Evolutionary conservation across 1,284 basidiomycete genomes (phyloP), one percentile per base, ranked within the genome.

Genomic region (Rhizoctonia solani): DNA sequence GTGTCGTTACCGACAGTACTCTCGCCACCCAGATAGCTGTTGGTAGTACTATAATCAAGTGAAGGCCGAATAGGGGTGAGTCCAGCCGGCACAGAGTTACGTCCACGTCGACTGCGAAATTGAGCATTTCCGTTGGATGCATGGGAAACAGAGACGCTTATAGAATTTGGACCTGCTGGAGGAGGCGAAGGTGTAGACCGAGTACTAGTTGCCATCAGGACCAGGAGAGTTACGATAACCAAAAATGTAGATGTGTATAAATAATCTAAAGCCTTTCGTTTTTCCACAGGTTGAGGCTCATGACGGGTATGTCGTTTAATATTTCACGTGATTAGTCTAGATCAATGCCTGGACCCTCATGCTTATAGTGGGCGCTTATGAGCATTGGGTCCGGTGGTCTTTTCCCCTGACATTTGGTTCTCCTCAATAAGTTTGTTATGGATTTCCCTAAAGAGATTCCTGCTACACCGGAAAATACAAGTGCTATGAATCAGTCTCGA

Each of bases 1-100:
- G 63, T 66, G 16, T 66, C 63, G 34, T 66, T 66, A 30, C 54
- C 63, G 3, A 66, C 52, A 47, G 63, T 54, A 16, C 63, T 66
- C n/a, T 66, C 63, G 16, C 63, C 63, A 4, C 52, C 63, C 19
- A 66, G 32, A 21, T 66, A 66, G 41, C 63, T 66, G 14, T 39
- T 39, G 0, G 63, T 66, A 4, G 63, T 66, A 29, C 63, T 54
- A 16, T 66, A 66, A 30, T 66, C 63, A 16, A 54, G 14, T 14
- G 63, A 54, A 3, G 63, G 63, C 3, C 63, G 63, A 27, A 54
- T 46, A 4, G 63, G 52, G 1, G 52, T 54, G 4, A 66, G 41
- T 6, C 39, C 52, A 23, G 41, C 29, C 14, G 42, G 29, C 6
- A 19, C 11, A 5, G 44, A 37, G 9, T 14, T 54, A n/a, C 52